Base-by-base conservation (phyloP, 2,329 filamentous ascomycete genomes). In the Claviceps lovelessii region DNA sequence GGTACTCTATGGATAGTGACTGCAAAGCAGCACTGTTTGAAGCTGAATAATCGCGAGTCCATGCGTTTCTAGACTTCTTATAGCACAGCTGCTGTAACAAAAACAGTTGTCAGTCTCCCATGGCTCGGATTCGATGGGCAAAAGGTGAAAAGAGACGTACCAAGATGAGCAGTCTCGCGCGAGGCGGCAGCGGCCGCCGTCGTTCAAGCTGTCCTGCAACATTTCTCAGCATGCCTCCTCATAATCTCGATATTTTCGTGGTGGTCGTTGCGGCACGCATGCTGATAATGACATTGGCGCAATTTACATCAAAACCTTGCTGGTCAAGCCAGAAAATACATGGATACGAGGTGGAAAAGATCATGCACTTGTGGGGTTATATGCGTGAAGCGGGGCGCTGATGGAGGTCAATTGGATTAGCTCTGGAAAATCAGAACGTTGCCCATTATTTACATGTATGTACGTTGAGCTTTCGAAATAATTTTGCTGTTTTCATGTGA, bases 171-270 rank as follows among this genome's bases (percentile, higher is more conserved):
- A 37, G n/a, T 54, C 52, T 58, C 55, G 58, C 57, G 56, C 62
- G 55, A 56, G 59, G 60, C 58, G 59, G 59, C 58, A 57, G 55
- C 54, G 57, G 62, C 61, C 62, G 65, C 59, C 60, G 60, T 59
- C 58, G 62, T 56, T 59, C 59, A 62, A 68, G 60, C 64, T 65
- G 62, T 62, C 64, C 61, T 59, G 59, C 62, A 57, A 59, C 64
- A 60, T 63, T 65, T 62, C 62, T 65, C 60, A 70, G 64, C 68
- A 70, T 70, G 58, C 64, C 67, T 67, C 62, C 58, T 66, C 67
- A 69, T 70, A 56, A 58, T 61, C 64, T 56, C 61, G 56, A 54
- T 47, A 58, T 33, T 31, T 49, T 39, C 7, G 39, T 48, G 28
- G 37, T 10, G 31, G 35, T 53, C 37, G 50, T 31, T 42, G 39